Evolutionary conservation across 805 yeast genomes (phyloP).

Genomic region (Ogataea corticis): DNA sequence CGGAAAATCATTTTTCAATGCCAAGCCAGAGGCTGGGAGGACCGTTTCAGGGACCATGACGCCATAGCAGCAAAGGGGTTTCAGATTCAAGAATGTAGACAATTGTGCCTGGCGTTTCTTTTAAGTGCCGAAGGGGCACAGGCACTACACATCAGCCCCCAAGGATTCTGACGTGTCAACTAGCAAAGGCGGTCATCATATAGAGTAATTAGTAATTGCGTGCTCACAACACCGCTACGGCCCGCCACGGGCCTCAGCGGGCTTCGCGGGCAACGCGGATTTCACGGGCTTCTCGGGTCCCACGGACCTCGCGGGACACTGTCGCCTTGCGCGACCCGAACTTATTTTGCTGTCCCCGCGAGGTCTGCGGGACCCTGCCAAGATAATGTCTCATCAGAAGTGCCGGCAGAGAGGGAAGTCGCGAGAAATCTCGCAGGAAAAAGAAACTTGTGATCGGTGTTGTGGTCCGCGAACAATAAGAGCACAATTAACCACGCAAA

Average conservation of each 20-base stretch:
- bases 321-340: no score
- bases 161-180: no score
- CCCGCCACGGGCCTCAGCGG: no score
- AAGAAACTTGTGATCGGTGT: not conserved
- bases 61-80: slow-evolving; percentile 2
- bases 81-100: not conserved
- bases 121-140: no score
- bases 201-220: no score
- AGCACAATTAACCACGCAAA: not conserved
- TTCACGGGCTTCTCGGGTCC: not conserved
- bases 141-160: no score
- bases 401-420: slow-evolving; percentile 2
- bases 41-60: slow-evolving; percentile 8
- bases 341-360: no score
- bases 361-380: slow-evolving; percentile 19
- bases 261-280: not conserved
- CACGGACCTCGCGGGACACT: not conserved
- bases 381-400: slow-evolving; percentile 2
- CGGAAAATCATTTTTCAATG: slow-evolving; percentile 2
- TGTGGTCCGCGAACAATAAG: not conserved
- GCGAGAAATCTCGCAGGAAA: slow-evolving; percentile 7
- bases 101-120: no score
- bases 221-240: no score
- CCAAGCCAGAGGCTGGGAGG: slow-evolving; percentile 8
- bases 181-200: no score